Percentiles rank a stretch among this genome's conserved stretches.
phyloP scores from a whole-genome alignment of 2,329 filamentous ascomycete genomes.

The Domatiomyces catenatus region DNA sequence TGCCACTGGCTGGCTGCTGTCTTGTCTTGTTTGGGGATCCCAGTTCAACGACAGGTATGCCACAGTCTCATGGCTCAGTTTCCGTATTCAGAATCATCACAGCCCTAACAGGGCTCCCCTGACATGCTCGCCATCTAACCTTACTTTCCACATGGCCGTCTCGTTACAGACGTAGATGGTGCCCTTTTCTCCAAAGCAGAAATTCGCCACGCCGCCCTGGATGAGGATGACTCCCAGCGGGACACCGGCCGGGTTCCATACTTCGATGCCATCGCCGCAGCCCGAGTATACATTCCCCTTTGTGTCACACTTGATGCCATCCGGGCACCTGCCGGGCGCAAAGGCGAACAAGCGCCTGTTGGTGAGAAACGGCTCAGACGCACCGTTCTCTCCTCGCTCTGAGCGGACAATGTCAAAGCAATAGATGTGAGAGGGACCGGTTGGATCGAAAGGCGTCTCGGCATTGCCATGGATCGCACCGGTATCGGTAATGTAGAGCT shows the following conservation, averaged over 20 bases:
- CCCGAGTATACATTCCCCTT: constrained; percentile 41
- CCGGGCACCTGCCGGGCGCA: constrained; percentile 31
- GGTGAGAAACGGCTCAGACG: constrained; percentile 26
- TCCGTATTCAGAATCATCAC: not conserved
- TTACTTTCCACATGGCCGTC: constrained; percentile 15
- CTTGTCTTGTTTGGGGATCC: no score
- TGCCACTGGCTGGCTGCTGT: no score
- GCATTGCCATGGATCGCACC: constrained; percentile 15
- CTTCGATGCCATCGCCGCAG: constrained; percentile 39
- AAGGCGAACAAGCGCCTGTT: constrained; percentile 41
- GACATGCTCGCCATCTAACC: constrained; percentile 1
- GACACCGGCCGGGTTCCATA: constrained; percentile 36
- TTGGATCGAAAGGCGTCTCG: constrained; percentile 1
- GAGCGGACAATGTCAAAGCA: constrained; percentile 26
- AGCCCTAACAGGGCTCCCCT: not conserved
- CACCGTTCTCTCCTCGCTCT: constrained; percentile 3
- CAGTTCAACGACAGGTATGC: no score
- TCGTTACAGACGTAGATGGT: constrained; percentile 4
- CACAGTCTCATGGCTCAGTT: no score
- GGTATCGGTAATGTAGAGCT: constrained; percentile 27
- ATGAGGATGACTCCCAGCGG: constrained; percentile 43
- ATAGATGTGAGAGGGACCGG: constrained; percentile 9
- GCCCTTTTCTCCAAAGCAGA: constrained; percentile 28
- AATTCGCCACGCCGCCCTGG: constrained; percentile 33
- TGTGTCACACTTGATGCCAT: constrained; percentile 34